These are phyloP conservation scores for Rhodomyrtus psidioides DNA, from an alignment of 441 rosid species.

Conservation along the genomic window DNA sequence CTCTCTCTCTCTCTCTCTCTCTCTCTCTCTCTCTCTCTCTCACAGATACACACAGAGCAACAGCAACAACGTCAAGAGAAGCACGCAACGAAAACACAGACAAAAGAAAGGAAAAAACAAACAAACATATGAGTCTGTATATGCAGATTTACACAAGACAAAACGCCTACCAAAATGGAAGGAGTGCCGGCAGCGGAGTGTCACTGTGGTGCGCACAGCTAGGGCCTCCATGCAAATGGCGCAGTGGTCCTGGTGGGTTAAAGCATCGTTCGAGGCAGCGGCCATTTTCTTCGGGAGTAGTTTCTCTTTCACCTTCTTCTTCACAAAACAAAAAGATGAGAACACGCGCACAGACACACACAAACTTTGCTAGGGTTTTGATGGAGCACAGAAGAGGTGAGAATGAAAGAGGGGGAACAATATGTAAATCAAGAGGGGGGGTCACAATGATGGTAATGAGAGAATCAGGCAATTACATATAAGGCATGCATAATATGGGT, in stretches of 20 bases:
- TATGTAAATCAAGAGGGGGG: neutral
- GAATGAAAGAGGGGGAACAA: neutral
- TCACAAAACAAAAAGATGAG: neutral
- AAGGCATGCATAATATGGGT: too few relatives aligned
- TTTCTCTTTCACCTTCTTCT: neutral
- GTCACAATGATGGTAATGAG: too few relatives aligned
- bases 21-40: neutral
- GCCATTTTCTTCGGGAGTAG: neutral
- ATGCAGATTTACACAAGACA: too few relatives aligned
- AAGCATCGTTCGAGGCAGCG: accelerated
- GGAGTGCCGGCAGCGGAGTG: neutral
- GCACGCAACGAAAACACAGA: too few relatives aligned
- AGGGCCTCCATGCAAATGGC: neutral
- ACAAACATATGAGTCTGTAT: too few relatives aligned
- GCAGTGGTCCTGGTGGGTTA: neutral
- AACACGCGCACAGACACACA: neutral
- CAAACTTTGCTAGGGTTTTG: neutral
- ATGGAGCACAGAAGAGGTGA: neutral
- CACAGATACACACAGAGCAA: neutral
- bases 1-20: neutral
- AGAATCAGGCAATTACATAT: too few relatives aligned
- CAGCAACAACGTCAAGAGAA: too few relatives aligned
- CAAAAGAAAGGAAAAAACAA: too few relatives aligned
- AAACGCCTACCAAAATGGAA: neutral
- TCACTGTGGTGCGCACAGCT: neutral